Evolutionary conservation across 2,329 filamentous ascomycete species (phyloP), one percentile per base, ranked within the genome.

Genomic region (Trichoderma pleuroti): DNA sequence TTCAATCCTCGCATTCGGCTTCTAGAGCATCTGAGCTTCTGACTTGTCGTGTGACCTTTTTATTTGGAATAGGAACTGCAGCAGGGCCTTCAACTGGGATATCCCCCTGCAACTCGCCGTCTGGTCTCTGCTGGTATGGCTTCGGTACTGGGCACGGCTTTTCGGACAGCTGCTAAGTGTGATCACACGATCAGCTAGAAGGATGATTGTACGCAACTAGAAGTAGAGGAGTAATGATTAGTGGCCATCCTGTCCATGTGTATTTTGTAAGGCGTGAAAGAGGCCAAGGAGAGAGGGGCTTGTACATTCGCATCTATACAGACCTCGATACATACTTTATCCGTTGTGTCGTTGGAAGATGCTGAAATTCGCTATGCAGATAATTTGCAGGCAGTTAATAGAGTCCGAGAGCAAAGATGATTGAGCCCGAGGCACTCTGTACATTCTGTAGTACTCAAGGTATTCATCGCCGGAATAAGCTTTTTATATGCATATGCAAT

Each of bases 351-450:
- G 8, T 42, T 42, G 8, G 39, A n/a, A 42, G 18, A 1, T n/a
- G 39, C 10, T n/a, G 18, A n/a, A 42, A 10, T 4, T 4, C 36
- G 18, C 2, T 7, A 5, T 39, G 2, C 2, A 9, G 36, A 42
- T 10, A 18, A 42, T 18, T 1, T 18, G 1, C 8, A 4, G 9
- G 0, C 16, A 10, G 3, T 42, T 42, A 2, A 1, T 18, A 3
- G 16, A 42, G n/a, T 8, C 36, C 7, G 18, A 42, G 18, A n/a
- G 16, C 8, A 42, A 42, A 42, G 16, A n/a, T 42, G 10, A 10
- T n/a, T 9, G 39, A 42, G 18, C 16, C 18, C 4, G 8, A 42
- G 10, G 10, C 16, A 10, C 16, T 10, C 39, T 8, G 8, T 42
- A 42, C 18, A 42, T 42, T 42, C 8, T 42, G 18, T 42, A 8